phyloP scores from a whole-genome alignment of 495 filamentous ascomycete species.

The Annulohypoxylon nitens region DNA sequence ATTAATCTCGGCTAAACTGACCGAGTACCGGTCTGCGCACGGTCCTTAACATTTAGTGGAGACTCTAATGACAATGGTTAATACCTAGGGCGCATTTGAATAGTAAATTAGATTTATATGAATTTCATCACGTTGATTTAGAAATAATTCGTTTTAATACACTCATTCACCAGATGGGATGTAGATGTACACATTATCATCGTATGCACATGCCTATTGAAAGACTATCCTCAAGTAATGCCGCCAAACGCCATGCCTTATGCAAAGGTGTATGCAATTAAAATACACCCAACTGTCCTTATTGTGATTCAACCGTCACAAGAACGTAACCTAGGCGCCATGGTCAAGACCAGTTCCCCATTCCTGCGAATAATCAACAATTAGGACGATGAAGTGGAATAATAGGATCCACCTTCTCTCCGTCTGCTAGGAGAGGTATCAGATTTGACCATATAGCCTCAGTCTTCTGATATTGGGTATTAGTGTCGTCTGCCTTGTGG shows the following conservation, averaged over 20 bases:
- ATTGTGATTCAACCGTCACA: constrained; percentile 13
- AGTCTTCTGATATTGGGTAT: neutral
- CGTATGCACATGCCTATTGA: neutral
- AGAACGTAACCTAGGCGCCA: neutral
- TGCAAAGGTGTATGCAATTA: constrained; percentile 33
- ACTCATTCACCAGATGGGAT: neutral
- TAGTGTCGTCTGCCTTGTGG: neutral
- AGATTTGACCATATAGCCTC: constrained; percentile 21
- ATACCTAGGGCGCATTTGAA: no score
- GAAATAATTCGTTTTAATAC: neutral
- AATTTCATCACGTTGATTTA: neutral
- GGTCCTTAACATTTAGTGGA: neutral
- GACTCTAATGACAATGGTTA: no score
- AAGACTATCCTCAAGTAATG: neutral
- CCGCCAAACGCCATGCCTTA: constrained; percentile 42
- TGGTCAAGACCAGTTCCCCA: neutral
- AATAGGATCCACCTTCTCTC: constrained; percentile 42
- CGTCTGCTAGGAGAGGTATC: constrained; percentile 34
- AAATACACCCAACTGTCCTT: constrained; percentile 25
- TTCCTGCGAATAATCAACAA: constrained; percentile 12
- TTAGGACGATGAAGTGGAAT: constrained; percentile 49
- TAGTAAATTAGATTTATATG: no score
- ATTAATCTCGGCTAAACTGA: constrained; percentile 17
- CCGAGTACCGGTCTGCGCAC: neutral
- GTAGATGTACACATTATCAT: neutral